Conservation (phyloP, 2,329 filamentous ascomycete genomes). For the Fusarium succisae region DNA sequence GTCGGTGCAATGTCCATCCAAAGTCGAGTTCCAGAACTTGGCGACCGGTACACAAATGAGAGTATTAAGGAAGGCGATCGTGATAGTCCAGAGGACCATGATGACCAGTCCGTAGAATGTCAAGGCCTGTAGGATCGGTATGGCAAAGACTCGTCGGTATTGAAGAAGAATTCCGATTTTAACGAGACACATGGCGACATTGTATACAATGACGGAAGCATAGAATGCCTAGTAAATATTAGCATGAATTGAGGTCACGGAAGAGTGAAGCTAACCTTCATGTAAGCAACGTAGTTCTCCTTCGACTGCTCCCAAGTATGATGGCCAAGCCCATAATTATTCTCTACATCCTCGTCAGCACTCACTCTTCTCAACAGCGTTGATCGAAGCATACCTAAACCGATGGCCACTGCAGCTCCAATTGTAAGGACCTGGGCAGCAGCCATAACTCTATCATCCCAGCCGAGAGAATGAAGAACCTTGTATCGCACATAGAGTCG, state of each 20-base stretch:
- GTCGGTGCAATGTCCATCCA: slow-evolving; percentile 1
- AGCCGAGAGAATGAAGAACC: slow-evolving; percentile 11
- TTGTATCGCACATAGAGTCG: slow-evolving; percentile 3
- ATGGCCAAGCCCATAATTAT: slow-evolving; percentile 16
- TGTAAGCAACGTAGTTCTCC: slow-evolving; percentile 7
- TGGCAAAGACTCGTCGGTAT: slow-evolving; percentile 18
- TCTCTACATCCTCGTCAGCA: background rate
- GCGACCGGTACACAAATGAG: slow-evolving; percentile 12
- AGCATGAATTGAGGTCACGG: fast-evolving
- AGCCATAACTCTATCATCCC: slow-evolving; percentile 16
- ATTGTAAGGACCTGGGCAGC: slow-evolving; percentile 2
- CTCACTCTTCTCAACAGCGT: fast-evolving
- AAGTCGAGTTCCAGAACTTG: slow-evolving; percentile 12
- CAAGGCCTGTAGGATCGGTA: background rate
- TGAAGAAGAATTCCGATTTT: slow-evolving; percentile 22
- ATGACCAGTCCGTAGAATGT: slow-evolving; percentile 6
- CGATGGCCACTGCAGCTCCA: slow-evolving; percentile 3
- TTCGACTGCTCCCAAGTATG: slow-evolving; percentile 15
- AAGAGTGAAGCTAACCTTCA: background rate
- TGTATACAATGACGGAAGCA: slow-evolving; percentile 7
- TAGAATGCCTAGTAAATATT: slow-evolving; percentile 1
- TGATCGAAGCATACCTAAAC: background rate
- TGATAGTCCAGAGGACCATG: slow-evolving; percentile 12
- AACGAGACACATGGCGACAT: slow-evolving; percentile 17
- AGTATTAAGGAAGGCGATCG: slow-evolving; percentile 8